phyloP scores from a whole-genome alignment of 2,329 filamentous ascomycete genomes.

The Neophaeococcomyces aloes region DNA sequence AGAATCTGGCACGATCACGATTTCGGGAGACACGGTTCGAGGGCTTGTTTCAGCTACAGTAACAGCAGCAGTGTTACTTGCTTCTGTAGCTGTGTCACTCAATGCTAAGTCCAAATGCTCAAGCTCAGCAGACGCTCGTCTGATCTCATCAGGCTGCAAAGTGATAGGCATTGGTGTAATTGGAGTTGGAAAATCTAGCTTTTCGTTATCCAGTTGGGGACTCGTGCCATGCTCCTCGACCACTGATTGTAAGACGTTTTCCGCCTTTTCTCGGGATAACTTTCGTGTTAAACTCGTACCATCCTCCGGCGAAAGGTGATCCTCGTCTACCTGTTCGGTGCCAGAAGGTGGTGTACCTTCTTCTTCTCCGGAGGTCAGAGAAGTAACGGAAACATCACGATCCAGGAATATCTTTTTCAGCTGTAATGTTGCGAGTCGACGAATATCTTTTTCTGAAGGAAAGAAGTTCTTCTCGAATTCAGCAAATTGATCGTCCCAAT shows the following conservation, averaged over 20 bases:
- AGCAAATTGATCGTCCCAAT: constrained; percentile 83
- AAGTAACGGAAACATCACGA: constrained; percentile 66
- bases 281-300: constrained; percentile 31
- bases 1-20: too few species aligned
- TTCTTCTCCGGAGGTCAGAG: constrained; percentile 59
- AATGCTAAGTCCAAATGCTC: not conserved
- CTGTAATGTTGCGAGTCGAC: constrained; percentile 81
- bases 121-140: too few species aligned
- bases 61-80: too few species aligned
- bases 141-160: too few species aligned
- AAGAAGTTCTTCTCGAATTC: constrained; percentile 91
- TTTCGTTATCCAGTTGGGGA: constrained; percentile 10
- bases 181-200: too few species aligned
- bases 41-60: too few species aligned
- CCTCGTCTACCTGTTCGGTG: constrained; percentile 25
- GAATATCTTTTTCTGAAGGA: constrained; percentile 89
- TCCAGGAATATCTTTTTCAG: constrained; percentile 92
- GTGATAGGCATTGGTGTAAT: too few species aligned
- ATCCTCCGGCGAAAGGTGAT: constrained; percentile 25
- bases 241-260: constrained; percentile 54
- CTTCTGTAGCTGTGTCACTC: too few species aligned
- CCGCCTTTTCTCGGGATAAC: constrained; percentile 51
- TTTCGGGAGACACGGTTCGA: too few species aligned
- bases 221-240: constrained; percentile 49
- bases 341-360: constrained; percentile 43